A percentile compares a stretch with the other conserved stretches of the same genome.
Conservation (phyloP, 257 asterid genomes). For the Henckelia pumila region DNA sequence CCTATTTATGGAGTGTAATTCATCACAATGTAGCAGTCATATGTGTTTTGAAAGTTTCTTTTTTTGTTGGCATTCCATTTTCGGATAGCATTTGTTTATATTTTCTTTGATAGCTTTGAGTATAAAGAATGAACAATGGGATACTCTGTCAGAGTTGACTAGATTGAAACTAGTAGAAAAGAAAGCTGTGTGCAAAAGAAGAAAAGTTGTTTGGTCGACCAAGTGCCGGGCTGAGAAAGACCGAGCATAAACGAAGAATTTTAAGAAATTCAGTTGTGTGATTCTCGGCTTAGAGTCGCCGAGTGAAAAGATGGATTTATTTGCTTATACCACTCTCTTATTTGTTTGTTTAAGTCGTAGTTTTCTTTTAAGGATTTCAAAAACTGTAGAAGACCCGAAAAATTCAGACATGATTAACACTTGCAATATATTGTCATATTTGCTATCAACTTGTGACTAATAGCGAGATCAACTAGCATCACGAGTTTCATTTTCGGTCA, state of each 20-base stretch:
- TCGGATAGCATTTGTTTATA: background rate
- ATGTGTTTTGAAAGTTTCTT: background rate
- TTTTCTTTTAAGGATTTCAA: slow-evolving; percentile 13
- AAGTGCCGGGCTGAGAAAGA: slow-evolving; percentile 1
- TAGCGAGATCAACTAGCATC: slow-evolving; percentile 3
- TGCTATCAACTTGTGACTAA: background rate
- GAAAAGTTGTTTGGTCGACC: background rate
- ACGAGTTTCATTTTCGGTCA: background rate
- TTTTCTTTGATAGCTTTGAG: background rate
- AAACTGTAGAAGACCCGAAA: background rate
- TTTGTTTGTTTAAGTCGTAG: background rate
- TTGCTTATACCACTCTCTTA: slow-evolving; percentile 13
- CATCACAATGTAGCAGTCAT: background rate
- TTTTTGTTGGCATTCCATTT: background rate
- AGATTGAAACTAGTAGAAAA: background rate
- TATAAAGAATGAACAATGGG: background rate
- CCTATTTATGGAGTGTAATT: background rate
- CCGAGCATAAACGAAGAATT: background rate
- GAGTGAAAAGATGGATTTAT: background rate
- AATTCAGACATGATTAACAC: background rate
- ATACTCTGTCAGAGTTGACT: background rate
- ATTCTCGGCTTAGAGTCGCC: background rate
- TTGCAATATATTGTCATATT: background rate
- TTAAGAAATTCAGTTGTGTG: background rate
- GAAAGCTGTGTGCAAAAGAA: background rate